Evolutionary conservation across 176 grass and related monocot species (phyloP), one percentile per base, ranked within the genome.

Genomic region (Oryza meridionalis): DNA sequence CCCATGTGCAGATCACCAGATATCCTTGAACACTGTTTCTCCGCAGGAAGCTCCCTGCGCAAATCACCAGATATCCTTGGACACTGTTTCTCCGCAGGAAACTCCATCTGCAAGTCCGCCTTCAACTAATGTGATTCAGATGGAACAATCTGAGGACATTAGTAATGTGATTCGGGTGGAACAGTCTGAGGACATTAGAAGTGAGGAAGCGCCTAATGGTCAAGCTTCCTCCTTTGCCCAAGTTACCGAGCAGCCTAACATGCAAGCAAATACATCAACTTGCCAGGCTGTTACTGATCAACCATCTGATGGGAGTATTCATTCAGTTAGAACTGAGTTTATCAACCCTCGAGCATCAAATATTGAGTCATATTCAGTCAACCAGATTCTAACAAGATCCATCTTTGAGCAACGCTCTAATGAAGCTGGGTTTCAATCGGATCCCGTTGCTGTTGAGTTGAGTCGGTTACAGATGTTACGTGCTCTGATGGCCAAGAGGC

Each of bases 401-500:
- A 58, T 24, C 22, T 21, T 71, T 65, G 69, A 50, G 16, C 77
- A 72, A 84, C 38, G 22, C 69, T 22, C 51, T 12, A 69, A 63
- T 83, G 79, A 86, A 67, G 25, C 46, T 83, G 84, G 70, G 35
- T 5, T 47, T 70, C 43, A 83, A 63, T 37, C 69, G 69, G 43
- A 77, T 40, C 63, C 35, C 76, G 64, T 80, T 46, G 32, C 27
- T 5, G 21, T 47, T 53, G 90, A 89, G 76, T 61, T 92, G 80
- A 86, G 7, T 46, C 84, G 21, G 40, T 85, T 92, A 69, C 42
- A 25, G 25, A 47, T 8, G 33, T 12, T 89, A 16, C 53, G 62
- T 71, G 70, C 29, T 71, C 70, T 92, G 74, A 80, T 83, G 22
- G 14, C 65, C 55, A 75, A 61, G 45, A 92, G 71, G 58, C 90